Base-by-base conservation (phyloP, 1,139 yeast genomes). In the Kodamaea ohmeri region DNA sequence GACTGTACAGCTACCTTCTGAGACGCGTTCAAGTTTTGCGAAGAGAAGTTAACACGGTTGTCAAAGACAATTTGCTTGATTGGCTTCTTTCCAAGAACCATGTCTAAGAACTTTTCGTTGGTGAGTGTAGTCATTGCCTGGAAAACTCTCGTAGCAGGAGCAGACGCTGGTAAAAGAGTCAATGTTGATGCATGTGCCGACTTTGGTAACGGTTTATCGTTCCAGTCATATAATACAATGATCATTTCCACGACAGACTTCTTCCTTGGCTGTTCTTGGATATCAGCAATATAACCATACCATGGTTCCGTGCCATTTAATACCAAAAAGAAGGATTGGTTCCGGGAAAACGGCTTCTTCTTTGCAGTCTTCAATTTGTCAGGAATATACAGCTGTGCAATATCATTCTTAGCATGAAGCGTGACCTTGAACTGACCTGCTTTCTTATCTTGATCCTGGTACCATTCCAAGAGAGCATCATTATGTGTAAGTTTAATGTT, bases 1-100 rank as follows among this genome's bases (percentile, higher is more conserved):
- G 84, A 80, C 52, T 82, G 86, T 32, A 82, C 67, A 0, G 88
- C 88, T 16, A 68, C 69, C 46, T 76, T 78, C 50, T 83, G 90
- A 0, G 89, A 82, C 4, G 71, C 77, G 51, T 82, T 82, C 46
- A 82, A 68, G 0, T 65, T 51, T 15, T 65, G 71, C 32, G 66
- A 71, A 1, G 76, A 65, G 45, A 71, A 74, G 39, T 67, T 71
- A 34, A 80, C 62, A 46, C 67, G 66, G 53, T 80, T 81, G 35
- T 68, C 70, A 54, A 80, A 81, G 8, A 66, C 67, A 28, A 81
- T 67, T 49, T 79, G 85, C 46, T 64, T 75, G 41, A 83, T 76
- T 2, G 80, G 78, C 17, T 73, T 73, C 36, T 78, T 71, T 6
- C 88, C 89, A 37, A 81, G 54, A 15, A 82, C 56, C 73, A 82